Evolutionary conservation across 2,329 filamentous ascomycete species (phyloP).

Genomic region (Trichoderma sp.): DNA sequence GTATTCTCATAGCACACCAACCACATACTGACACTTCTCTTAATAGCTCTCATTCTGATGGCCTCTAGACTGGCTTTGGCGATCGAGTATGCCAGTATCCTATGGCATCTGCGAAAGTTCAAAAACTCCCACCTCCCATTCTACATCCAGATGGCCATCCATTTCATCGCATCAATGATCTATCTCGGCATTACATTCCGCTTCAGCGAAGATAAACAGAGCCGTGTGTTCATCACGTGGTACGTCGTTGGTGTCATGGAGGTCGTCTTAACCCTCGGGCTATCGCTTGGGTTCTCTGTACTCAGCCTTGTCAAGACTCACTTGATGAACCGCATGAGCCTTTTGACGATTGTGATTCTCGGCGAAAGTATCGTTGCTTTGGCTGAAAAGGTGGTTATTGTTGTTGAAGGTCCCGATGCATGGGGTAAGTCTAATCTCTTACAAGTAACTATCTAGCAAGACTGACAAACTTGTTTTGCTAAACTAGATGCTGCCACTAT

Average conservation of each 20-base stretch:
- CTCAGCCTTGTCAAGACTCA: slow-evolving; percentile 64
- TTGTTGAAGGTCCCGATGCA: slow-evolving; percentile 45
- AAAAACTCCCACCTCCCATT: slow-evolving; percentile 41
- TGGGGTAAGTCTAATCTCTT: slow-evolving; percentile 39
- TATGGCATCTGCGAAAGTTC: slow-evolving; percentile 47
- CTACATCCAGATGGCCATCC: slow-evolving; percentile 40
- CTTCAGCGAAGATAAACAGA: slow-evolving; percentile 38
- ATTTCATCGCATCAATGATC: slow-evolving; percentile 40
- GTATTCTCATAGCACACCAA: neutral
- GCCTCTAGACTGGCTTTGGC: slow-evolving; percentile 55
- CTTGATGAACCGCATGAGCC: slow-evolving; percentile 62
- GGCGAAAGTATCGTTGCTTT: slow-evolving; percentile 67
- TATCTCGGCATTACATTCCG: slow-evolving; percentile 47
- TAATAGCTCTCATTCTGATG: slow-evolving; percentile 48
- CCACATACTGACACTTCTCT: neutral
- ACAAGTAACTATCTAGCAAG: too few species aligned
- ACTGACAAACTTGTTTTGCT: neutral
- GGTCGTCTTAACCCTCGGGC: slow-evolving; percentile 50
- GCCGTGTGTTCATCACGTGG: slow-evolving; percentile 47
- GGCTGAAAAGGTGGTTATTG: slow-evolving; percentile 51
- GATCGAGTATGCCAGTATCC: slow-evolving; percentile 54
- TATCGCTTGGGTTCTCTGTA: slow-evolving; percentile 57
- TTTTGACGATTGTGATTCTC: slow-evolving; percentile 66
- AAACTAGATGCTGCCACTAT: slow-evolving; percentile 38
- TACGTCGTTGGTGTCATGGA: slow-evolving; percentile 58